Conservation (phyloP, 202 grass and related monocot species). For the Schoenoplectus triqueter region DNA sequence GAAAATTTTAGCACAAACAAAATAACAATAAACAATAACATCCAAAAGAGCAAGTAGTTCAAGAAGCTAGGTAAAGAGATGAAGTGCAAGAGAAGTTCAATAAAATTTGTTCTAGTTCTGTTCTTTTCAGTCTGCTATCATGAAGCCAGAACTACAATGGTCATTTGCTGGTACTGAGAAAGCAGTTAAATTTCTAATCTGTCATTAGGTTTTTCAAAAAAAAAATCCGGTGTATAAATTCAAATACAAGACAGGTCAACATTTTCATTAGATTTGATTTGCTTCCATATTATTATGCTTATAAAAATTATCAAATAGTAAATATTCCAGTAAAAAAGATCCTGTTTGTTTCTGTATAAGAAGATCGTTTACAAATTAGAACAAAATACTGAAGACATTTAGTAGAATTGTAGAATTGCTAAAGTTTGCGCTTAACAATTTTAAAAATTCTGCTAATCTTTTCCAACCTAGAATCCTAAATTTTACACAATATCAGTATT, state of each 20-base stretch:
- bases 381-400: neutral
- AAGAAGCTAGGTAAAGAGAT: too few species aligned
- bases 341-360: neutral
- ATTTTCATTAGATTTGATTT: constrained; percentile 3
- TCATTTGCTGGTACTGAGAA: neutral
- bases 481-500: constrained; percentile 12
- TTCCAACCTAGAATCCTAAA: neutral
- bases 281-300: neutral
- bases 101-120: neutral
- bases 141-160: neutral
- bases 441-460: neutral
- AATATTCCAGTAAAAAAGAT: neutral
- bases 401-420: neutral
- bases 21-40: too few species aligned
- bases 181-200: neutral
- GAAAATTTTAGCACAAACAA: neutral
- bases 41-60: too few species aligned
- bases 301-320: neutral
- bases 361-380: neutral
- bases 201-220: constrained; percentile 1
- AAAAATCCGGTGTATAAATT: constrained; percentile 17
- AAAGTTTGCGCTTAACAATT: neutral
- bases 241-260: neutral
- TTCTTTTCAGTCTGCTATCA: too few species aligned
- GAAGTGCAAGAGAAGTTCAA: too few species aligned